These are phyloP conservation scores for Erysimum cheiri DNA, from an alignment of 441 rosid genomes.

Conservation along the genomic window DNA sequence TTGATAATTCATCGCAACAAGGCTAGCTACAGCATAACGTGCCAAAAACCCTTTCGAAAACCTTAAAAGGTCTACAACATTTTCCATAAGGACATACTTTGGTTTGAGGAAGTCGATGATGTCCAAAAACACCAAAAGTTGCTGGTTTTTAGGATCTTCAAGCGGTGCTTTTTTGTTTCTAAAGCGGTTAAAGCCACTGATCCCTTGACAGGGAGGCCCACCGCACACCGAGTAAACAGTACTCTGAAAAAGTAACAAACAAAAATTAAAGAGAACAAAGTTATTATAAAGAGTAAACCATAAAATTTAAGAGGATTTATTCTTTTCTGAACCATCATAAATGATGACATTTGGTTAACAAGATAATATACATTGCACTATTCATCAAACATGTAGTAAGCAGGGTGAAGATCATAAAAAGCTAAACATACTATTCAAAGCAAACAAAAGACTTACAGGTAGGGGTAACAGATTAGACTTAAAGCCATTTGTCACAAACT, in stretches of 20 bases:
- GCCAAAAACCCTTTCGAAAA: constrained; percentile 43
- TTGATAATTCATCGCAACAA: constrained; percentile 50
- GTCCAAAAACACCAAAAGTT: constrained; percentile 48
- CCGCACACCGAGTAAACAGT: constrained; percentile 46
- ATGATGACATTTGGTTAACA: neutral
- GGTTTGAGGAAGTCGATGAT: constrained; percentile 46
- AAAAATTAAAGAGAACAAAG: neutral
- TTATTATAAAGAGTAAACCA: neutral
- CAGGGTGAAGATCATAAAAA: neutral
- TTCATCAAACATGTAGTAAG: constrained; percentile 4
- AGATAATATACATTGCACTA: neutral
- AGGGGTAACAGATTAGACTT: constrained; percentile 44
- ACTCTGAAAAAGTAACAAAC: constrained; percentile 30
- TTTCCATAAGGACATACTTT: constrained; percentile 51
- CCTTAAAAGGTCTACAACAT: constrained; percentile 46
- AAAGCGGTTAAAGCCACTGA: constrained; percentile 51
- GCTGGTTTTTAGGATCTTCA: constrained; percentile 47
- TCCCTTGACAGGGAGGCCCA: constrained; percentile 56
- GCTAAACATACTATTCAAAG: neutral
- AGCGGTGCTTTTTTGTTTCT: constrained; percentile 46
- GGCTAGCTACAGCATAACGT: constrained; percentile 46
- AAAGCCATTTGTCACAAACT: constrained; percentile 46
- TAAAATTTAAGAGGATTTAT: neutral
- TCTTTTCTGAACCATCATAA: no score
- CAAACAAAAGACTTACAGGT: constrained; percentile 45